These are phyloP conservation scores for Elongisporangium senticosum DNA, from an alignment of 352 stramenopile genomes.

Conservation along the genomic window DNA sequence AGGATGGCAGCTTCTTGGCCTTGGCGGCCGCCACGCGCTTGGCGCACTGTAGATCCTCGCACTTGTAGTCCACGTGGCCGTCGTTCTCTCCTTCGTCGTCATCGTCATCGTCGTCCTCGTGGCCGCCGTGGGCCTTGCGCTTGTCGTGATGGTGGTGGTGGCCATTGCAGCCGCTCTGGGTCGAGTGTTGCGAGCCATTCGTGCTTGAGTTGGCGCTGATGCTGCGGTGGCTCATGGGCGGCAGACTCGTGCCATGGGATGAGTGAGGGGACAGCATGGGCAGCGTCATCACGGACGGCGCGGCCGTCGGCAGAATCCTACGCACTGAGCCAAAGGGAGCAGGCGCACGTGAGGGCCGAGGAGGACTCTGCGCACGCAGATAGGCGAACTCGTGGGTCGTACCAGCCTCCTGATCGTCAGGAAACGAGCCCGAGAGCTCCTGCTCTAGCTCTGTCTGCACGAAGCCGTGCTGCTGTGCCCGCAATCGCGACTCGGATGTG, in stretches of 20 bases:
- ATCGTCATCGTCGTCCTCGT: neutral
- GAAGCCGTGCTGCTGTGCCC: neutral
- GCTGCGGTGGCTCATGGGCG: constrained; percentile 12
- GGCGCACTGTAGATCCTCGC: neutral
- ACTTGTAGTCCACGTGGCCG: neutral
- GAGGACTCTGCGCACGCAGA: neutral
- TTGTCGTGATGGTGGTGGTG: neutral
- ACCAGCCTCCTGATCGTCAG: neutral
- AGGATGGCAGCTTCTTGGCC: constrained; percentile 20
- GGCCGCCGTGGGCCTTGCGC: neutral
- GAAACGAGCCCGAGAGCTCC: constrained; percentile 1
- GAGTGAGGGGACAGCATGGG: constrained; percentile 10
- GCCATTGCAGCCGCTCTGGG: constrained; percentile 7
- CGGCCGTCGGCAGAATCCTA: neutral
- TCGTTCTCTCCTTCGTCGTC: neutral
- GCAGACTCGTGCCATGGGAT: constrained; percentile 4
- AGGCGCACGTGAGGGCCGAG: neutral
- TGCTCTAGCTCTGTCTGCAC: neutral
- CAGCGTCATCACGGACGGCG: neutral
- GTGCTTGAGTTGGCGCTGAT: constrained; percentile 11
- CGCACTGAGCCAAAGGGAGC: neutral
- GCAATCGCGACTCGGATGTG: neutral
- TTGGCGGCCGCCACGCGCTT: neutral
- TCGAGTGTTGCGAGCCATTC: constrained; percentile 17
- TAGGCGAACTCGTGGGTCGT: neutral